Conservation (phyloP, 352 stramenopile genomes). For the Pythium guiyangense region DNA sequence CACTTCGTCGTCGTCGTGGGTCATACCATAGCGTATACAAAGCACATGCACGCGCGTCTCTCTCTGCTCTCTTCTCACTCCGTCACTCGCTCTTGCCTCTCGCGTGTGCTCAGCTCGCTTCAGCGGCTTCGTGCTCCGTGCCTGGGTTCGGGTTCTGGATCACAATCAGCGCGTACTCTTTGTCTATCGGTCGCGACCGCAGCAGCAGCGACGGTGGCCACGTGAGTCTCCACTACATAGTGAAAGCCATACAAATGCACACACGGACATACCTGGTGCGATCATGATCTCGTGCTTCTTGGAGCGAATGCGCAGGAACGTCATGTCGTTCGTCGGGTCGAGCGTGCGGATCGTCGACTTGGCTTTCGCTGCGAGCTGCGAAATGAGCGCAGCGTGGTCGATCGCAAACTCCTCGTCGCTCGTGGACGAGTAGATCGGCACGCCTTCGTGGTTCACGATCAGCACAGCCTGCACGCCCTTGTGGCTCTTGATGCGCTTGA, state of each 20-base stretch:
- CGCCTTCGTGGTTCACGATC: slow-evolving; percentile 92
- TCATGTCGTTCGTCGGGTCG: slow-evolving; percentile 91
- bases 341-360: slow-evolving; percentile 89
- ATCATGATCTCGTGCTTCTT: slow-evolving; percentile 96
- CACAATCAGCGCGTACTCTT: slow-evolving; percentile 93
- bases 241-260: background rate
- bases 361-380: slow-evolving; percentile 87
- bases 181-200: slow-evolving; percentile 53
- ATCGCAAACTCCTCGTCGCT: slow-evolving; percentile 87
- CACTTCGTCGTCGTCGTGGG: no score
- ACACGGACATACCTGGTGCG: slow-evolving; percentile 48
- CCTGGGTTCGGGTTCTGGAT: slow-evolving; percentile 87
- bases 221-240: no score
- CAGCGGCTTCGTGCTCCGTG: slow-evolving; percentile 27
- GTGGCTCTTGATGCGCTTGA: slow-evolving; percentile 93
- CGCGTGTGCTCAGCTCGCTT: slow-evolving; percentile 17
- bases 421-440: slow-evolving; percentile 91
- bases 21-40: no score
- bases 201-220: background rate
- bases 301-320: slow-evolving; percentile 91
- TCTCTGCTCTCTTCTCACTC: no score
- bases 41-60: no score
- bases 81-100: no score
- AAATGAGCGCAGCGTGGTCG: slow-evolving; percentile 85
- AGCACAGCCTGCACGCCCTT: slow-evolving; percentile 92